Evolutionary conservation across 768 basidiomycete genomes (phyloP).

Genomic region (Candolleomyces eurysporus): DNA sequence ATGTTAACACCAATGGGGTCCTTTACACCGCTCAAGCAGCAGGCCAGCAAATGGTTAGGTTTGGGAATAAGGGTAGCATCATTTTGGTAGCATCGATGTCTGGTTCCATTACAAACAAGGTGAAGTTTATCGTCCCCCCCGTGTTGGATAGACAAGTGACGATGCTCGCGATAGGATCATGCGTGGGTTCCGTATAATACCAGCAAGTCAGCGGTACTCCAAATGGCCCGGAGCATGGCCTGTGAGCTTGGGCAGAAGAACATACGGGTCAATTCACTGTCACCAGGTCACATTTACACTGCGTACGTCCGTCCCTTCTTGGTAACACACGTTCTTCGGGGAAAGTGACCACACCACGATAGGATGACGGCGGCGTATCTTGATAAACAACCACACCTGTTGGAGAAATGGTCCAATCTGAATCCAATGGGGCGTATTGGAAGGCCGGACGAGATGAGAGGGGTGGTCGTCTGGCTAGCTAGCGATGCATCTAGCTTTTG

Average conservation of each 20-base stretch:
- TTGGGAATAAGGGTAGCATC: constrained; percentile 56
- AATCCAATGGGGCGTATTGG: constrained; percentile 75
- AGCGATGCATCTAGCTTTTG: constrained; percentile 77
- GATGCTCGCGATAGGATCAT: constrained; percentile 48
- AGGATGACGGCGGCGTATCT: constrained; percentile 78
- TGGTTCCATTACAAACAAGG: constrained; percentile 70
- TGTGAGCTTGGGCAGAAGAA: constrained; percentile 66
- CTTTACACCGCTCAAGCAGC: constrained; percentile 65
- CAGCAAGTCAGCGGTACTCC: constrained; percentile 75
- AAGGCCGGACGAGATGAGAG: constrained; percentile 68
- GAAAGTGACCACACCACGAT: background rate
- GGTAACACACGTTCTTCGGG: background rate
- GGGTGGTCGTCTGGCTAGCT: constrained; percentile 69
- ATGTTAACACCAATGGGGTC: constrained; percentile 66
- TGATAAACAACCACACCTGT: constrained; percentile 59
- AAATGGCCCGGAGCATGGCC: constrained; percentile 82
- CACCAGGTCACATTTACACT: constrained; percentile 77
- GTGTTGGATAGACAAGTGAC: background rate
- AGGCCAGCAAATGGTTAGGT: constrained; percentile 58
- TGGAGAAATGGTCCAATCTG: constrained; percentile 63
- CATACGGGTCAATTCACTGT: constrained; percentile 75
- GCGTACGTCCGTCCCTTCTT: constrained; percentile 34
- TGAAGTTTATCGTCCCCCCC: constrained; percentile 21
- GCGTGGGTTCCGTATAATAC: constrained; percentile 77
- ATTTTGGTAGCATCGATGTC: constrained; percentile 68